These are phyloP conservation scores for Arthrocladium fulminans DNA, from an alignment of 2,329 filamentous ascomycete species.

Conservation along the genomic window DNA sequence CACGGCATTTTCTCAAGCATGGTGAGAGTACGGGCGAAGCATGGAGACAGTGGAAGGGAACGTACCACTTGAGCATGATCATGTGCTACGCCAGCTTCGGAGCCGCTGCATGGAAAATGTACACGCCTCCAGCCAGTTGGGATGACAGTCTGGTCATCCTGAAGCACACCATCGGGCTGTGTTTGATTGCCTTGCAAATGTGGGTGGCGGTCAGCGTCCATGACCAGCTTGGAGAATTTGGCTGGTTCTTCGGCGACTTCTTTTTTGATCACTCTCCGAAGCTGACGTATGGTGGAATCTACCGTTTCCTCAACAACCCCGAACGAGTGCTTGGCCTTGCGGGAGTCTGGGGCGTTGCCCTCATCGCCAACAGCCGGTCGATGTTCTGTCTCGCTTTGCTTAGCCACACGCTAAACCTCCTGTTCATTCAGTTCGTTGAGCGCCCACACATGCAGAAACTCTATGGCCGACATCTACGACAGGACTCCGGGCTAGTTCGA, in stretches of 20 bases:
- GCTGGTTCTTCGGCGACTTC: slow-evolving; percentile 98
- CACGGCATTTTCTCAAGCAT: slow-evolving; percentile 92
- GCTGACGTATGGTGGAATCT: slow-evolving; percentile 92
- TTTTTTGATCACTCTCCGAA: slow-evolving; percentile 87
- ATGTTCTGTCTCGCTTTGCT: slow-evolving; percentile 80
- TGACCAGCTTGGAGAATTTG: slow-evolving; percentile 91
- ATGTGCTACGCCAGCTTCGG: slow-evolving; percentile 85
- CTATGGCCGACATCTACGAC: slow-evolving; percentile 73
- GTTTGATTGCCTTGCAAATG: slow-evolving; percentile 74
- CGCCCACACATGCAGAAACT: slow-evolving; percentile 97
- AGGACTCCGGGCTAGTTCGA: slow-evolving; percentile 84
- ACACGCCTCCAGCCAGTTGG: slow-evolving; percentile 78
- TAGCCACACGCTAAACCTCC: slow-evolving; percentile 75
- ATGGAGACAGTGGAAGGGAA: slow-evolving; percentile 95
- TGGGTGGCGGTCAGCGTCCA: slow-evolving; percentile 94
- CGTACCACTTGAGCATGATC: slow-evolving; percentile 86
- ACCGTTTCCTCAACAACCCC: slow-evolving; percentile 95
- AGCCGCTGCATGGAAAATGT: slow-evolving; percentile 94
- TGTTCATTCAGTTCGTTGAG: slow-evolving; percentile 87
- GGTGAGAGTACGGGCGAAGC: slow-evolving; percentile 84
- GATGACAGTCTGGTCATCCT: slow-evolving; percentile 74
- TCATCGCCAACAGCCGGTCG: slow-evolving; percentile 82
- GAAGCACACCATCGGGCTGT: slow-evolving; percentile 73
- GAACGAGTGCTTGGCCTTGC: slow-evolving; percentile 89
- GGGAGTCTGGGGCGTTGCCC: slow-evolving; percentile 87